A percentile compares a stretch with the other conserved stretches of the same genome.
These are phyloP conservation scores for Trichothecium sympodiale DNA, from an alignment of 2,329 filamentous ascomycete species.

Conservation along the genomic window DNA sequence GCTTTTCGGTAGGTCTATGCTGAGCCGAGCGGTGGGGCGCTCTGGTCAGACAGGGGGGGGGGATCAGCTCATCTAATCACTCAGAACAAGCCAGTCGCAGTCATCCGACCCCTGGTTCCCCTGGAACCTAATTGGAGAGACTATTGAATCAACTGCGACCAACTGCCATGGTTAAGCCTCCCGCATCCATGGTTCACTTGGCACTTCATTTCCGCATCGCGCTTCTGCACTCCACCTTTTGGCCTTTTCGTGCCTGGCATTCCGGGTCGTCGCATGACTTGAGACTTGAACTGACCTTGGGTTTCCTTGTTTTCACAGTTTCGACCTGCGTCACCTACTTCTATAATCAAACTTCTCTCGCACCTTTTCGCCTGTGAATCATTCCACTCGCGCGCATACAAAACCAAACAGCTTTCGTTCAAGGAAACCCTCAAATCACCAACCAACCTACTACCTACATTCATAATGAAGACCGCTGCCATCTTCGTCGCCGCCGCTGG, in stretches of 20 bases:
- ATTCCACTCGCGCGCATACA: not conserved
- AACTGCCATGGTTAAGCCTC: no score
- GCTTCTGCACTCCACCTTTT: no score
- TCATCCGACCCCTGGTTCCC: no score
- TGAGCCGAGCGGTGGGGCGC: no score
- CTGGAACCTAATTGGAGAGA: no score
- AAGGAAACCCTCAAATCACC: not conserved
- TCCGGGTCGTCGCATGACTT: not conserved
- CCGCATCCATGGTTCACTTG: not conserved
- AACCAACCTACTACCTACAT: slow-evolving; percentile 5
- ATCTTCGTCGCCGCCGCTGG: slow-evolving; percentile 9
- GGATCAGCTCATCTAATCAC: no score
- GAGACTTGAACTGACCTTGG: not conserved
- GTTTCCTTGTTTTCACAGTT: not conserved
- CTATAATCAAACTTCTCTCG: slow-evolving; percentile 1
- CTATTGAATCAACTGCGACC: no score
- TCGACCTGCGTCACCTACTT: not conserved
- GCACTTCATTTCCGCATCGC: not conserved
- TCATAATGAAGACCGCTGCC: slow-evolving; percentile 22
- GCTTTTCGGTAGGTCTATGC: no score
- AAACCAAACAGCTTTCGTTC: slow-evolving; percentile 2
- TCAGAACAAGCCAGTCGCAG: no score
- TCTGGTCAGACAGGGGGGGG: no score
- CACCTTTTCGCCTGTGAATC: not conserved
- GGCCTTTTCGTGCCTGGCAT: not conserved